A percentile compares a stretch with the other conserved stretches of the same genome.
Conservation (phyloP, 768 basidiomycete genomes). For the Austroboletus eburneus region DNA sequence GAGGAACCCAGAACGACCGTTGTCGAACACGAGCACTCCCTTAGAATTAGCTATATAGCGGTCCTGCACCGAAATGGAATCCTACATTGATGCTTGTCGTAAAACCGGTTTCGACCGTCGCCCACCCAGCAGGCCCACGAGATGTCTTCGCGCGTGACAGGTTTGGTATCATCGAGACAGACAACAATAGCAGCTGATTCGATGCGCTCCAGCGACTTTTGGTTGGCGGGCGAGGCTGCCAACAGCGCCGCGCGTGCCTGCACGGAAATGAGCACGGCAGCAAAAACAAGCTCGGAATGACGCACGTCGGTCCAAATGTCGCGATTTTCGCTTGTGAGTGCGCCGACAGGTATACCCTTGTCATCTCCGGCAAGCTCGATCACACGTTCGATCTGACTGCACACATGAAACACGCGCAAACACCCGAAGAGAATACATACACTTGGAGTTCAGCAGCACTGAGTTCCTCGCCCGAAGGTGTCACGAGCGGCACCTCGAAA, state of each 20-base stretch:
- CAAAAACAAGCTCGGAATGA: constrained; percentile 34
- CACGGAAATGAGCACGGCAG: background rate
- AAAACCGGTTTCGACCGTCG: constrained; percentile 87
- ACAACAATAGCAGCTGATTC: constrained; percentile 89
- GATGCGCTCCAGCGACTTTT: constrained; percentile 65
- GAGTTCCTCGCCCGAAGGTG: constrained; percentile 62
- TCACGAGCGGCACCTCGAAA: constrained; percentile 72
- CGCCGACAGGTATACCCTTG: constrained; percentile 59
- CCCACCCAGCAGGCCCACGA: constrained; percentile 87
- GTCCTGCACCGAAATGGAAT: background rate
- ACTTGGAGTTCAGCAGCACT: constrained; percentile 80
- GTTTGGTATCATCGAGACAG: constrained; percentile 77
- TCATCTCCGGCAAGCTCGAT: constrained; percentile 56
- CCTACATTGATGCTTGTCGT: constrained; percentile 93
- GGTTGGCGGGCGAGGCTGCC: constrained; percentile 62
- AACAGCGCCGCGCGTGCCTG: constrained; percentile 61
- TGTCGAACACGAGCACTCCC: constrained; percentile 88
- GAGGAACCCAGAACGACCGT: constrained; percentile 91
- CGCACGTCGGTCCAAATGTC: constrained; percentile 85
- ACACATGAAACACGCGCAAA: background rate
- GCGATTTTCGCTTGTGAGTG: constrained; percentile 83
- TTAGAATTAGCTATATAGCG: constrained; percentile 3
- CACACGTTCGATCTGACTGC: constrained; percentile 64
- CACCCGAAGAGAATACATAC: constrained; percentile 29
- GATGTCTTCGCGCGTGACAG: constrained; percentile 76